These are phyloP conservation scores for Penicillium oxalicum DNA, from an alignment of 2,329 filamentous ascomycete genomes.

Conservation along the genomic window DNA sequence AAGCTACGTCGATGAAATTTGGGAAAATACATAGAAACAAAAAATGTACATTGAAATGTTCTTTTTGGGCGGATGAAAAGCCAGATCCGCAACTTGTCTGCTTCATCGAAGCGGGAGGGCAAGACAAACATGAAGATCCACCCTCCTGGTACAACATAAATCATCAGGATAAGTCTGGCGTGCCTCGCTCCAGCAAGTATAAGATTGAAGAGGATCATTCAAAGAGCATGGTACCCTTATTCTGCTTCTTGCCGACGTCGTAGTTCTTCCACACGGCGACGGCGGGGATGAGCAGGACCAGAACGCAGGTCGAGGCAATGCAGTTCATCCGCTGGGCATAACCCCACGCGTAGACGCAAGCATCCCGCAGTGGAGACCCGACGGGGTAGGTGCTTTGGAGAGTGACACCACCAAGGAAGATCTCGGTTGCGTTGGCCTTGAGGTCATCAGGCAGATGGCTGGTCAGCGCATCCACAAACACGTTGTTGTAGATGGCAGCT, in stretches of 20 bases:
- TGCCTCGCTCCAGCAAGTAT: background rate
- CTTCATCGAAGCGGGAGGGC: too few species aligned
- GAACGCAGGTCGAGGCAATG: slow-evolving; percentile 16
- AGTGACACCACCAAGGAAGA: slow-evolving; percentile 14
- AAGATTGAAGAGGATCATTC: slow-evolving; percentile 1
- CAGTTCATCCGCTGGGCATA: slow-evolving; percentile 17
- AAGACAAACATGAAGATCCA: background rate
- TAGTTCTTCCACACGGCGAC: slow-evolving; percentile 19
- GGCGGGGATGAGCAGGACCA: slow-evolving; percentile 13
- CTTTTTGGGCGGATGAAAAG: too few species aligned
- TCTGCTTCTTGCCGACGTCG: slow-evolving; percentile 18
- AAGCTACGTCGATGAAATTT: too few species aligned
- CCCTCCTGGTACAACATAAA: background rate
- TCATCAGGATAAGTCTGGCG: background rate
- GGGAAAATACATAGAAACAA: too few species aligned
- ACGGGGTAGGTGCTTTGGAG: slow-evolving; percentile 11
- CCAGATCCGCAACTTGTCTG: too few species aligned
- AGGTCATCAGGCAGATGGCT: slow-evolving; percentile 11
- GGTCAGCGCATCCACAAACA: slow-evolving; percentile 14
- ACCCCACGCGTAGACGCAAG: slow-evolving; percentile 12
- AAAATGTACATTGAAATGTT: too few species aligned
- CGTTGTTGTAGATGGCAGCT: slow-evolving; percentile 20
- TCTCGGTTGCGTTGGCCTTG: slow-evolving; percentile 12
- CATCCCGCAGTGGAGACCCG: slow-evolving; percentile 12
- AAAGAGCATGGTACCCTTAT: slow-evolving; percentile 17